Percentiles rank a stretch among this genome's conserved stretches.
These are phyloP conservation scores for Cyberlindnera subsufficiens DNA, from an alignment of 805 yeast genomes.

Conservation along the genomic window DNA sequence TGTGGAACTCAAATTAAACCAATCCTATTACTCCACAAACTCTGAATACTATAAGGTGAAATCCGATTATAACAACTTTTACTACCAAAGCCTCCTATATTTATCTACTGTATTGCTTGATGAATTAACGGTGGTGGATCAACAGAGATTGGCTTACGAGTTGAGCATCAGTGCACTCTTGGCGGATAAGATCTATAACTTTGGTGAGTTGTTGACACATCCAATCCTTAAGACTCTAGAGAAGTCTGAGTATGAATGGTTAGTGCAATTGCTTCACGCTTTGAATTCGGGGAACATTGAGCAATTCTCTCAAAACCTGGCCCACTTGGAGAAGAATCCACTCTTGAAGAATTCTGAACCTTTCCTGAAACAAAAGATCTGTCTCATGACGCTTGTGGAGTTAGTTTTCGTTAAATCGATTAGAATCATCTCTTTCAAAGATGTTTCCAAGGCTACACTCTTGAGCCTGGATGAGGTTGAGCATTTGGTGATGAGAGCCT, in stretches of 20 bases:
- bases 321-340: slow-evolving; percentile 41
- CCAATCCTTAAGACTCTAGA: slow-evolving; percentile 59
- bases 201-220: slow-evolving; percentile 91
- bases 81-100: slow-evolving; percentile 74
- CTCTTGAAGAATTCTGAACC: slow-evolving; percentile 50
- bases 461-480: slow-evolving; percentile 67
- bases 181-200: slow-evolving; percentile 90
- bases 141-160: slow-evolving; percentile 59
- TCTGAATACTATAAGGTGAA: slow-evolving; percentile 70
- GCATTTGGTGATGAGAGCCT: slow-evolving; percentile 84
- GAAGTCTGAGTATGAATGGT: slow-evolving; percentile 55
- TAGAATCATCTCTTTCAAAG: slow-evolving; percentile 66
- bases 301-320: slow-evolving; percentile 49
- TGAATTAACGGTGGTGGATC: slow-evolving; percentile 32
- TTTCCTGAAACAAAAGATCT: slow-evolving; percentile 83
- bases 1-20: slow-evolving; percentile 60
- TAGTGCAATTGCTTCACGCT: slow-evolving; percentile 60
- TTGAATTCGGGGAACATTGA: slow-evolving; percentile 75
- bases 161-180: slow-evolving; percentile 80
- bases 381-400: slow-evolving; percentile 88
- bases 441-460: slow-evolving; percentile 68
- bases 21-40: slow-evolving; percentile 76
- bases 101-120: slow-evolving; percentile 63
- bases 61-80: slow-evolving; percentile 75
- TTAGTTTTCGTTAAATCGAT: slow-evolving; percentile 75